Percentiles rank a stretch among this genome's conserved stretches.
Evolutionary conservation across 176 grass and related monocot species (phyloP).

Genomic region (Panicum miliaceum): DNA sequence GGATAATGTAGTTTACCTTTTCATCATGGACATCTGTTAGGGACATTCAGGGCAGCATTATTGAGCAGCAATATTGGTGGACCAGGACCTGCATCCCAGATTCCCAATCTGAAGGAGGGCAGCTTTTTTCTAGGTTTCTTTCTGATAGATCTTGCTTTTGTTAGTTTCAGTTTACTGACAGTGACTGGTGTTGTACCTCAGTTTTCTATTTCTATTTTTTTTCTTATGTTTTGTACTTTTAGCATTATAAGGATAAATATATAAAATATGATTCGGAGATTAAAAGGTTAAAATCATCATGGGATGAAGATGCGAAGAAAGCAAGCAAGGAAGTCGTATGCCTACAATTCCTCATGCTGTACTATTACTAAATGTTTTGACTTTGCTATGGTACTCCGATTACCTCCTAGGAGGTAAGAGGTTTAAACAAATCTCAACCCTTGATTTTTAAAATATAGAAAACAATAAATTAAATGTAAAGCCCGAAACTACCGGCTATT

Average conservation of each 20-base stretch:
- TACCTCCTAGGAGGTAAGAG: too few relatives aligned
- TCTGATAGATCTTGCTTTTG: conserved; percentile 45
- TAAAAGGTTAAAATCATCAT: not conserved
- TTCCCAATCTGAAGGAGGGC: conserved; percentile 24
- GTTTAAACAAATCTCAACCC: too few relatives aligned
- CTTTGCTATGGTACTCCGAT: too few relatives aligned
- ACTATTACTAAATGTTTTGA: not conserved
- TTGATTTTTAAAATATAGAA: too few relatives aligned
- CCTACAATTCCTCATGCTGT: not conserved
- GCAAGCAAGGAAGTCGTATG: not conserved
- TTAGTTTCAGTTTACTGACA: conserved; percentile 11
- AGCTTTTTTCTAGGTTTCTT: conserved; percentile 37
- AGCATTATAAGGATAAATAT: not conserved
- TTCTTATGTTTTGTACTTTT: not conserved
- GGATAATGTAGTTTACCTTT: conserved; percentile 19
- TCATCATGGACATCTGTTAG: conserved; percentile 33
- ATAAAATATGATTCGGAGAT: not conserved
- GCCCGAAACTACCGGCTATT: too few relatives aligned
- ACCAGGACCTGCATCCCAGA: conserved; percentile 35
- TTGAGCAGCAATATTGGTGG: conserved; percentile 35
- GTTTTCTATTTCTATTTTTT: not conserved
- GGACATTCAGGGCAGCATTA: conserved; percentile 29
- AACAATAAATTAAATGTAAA: too few relatives aligned
- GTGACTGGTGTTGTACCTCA: not conserved
- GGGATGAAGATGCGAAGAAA: conserved; percentile 9